Evolutionary conservation across 2,329 filamentous ascomycete species (phyloP), one percentile per base, ranked within the genome.

Genomic region (Neonectria ditissima): DNA sequence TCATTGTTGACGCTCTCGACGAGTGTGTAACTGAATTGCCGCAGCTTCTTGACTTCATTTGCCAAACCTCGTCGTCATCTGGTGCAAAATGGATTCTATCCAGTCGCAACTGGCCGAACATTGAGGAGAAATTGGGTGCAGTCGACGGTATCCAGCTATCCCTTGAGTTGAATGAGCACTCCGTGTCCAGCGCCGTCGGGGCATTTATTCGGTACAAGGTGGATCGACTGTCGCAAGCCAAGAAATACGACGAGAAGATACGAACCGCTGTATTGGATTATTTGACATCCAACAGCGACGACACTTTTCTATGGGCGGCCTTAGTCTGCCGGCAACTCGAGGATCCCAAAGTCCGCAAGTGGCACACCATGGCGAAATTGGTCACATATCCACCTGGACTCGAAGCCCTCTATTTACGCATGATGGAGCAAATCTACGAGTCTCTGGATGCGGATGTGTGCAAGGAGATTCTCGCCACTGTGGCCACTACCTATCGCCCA

Each of bases 1-100:
- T 59, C 1, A 30, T 59, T 5, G 6, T 59, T 4, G 56, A 59
- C 39, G 56, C 48, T 2, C 56, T 59, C 2, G 56, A 59, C 14
- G 56, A 59, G 28, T 59, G 56, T 16, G 32, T 10, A 5, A 53
- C 47, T 8, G 47, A n/a, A 20, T 5, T 50, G 11, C n/a, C 28
- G 5, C 22, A 50, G n/a, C 47, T 50, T 7, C 47, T 50, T 8
- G 28, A 32, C 47, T 50, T 32, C 28, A 14, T 50, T 3, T 32
- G 47, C 28, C 8, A 50, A 50, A 50, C 22, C 3, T 50, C 47
- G 11, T 22, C 47, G 18, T 50, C 47, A 16, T n/a, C 28, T n/a
- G 18, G 63, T 1, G 69, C 79, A 8, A 84, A 81, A 65, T 83
- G 79, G 77, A 62, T 84, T 18, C 62, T 83, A 1, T 81, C 81